phyloP scores from a whole-genome alignment of 441 rosid genomes.

The Populus tomentosa region DNA sequence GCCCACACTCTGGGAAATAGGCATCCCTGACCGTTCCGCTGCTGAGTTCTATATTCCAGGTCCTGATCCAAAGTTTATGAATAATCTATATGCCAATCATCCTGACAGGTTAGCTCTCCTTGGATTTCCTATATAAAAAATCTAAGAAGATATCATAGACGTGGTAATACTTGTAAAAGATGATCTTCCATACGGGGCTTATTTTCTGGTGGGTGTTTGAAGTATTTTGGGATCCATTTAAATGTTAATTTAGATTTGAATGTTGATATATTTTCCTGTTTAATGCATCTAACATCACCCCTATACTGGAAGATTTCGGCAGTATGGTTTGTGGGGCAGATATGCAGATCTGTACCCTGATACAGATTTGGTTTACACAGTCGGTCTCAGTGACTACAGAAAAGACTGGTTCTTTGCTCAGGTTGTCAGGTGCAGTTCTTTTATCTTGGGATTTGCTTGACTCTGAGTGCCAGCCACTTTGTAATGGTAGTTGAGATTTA shows the following conservation, averaged over 20 bases:
- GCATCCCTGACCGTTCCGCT: constrained; percentile 83
- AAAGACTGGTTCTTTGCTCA: constrained; percentile 71
- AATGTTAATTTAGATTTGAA: neutral
- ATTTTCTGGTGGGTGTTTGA: constrained; percentile 7
- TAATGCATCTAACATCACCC: neutral
- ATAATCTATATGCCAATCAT: constrained; percentile 61
- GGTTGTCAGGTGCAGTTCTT: constrained; percentile 48
- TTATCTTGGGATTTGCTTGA: constrained; percentile 3
- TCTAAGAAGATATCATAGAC: neutral
- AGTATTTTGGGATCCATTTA: neutral
- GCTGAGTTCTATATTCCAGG: constrained; percentile 80
- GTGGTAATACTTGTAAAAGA: neutral
- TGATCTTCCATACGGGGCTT: neutral
- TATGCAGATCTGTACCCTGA: constrained; percentile 51
- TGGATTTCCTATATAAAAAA: neutral
- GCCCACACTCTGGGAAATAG: constrained; percentile 93
- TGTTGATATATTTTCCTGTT: neutral
- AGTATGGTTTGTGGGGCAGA: constrained; percentile 62
- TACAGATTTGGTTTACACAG: constrained; percentile 54
- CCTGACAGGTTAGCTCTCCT: constrained; percentile 60
- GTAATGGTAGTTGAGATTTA: neutral
- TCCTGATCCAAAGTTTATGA: constrained; percentile 59
- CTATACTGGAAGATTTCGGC: constrained; percentile 53
- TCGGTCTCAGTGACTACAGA: constrained; percentile 43
- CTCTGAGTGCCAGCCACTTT: neutral